Base-by-base conservation (phyloP, 2,329 filamentous ascomycete genomes). In the Paraphaeosphaeria sporulosa region DNA sequence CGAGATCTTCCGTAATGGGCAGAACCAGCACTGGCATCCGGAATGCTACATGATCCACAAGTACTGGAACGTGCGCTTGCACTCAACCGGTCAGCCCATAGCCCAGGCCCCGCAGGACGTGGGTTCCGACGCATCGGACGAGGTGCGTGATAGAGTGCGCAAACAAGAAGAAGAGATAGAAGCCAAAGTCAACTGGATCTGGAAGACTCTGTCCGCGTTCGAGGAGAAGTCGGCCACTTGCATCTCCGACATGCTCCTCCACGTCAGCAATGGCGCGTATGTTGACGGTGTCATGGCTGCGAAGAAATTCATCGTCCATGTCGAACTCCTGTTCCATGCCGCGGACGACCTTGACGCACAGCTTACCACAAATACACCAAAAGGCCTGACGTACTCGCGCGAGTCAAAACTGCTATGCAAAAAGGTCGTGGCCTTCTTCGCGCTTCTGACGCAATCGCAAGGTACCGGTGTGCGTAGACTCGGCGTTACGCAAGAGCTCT, bases 1-100 rank as follows among this genome's bases (percentile, higher is more conserved):
- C 62, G 95, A 99, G 79, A 98, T 99, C 63, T 99, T 94, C 80
- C 90, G 95, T 69, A 98, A 98, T 78, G 94, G 94, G 1, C 92
- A 97, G 76, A 97, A 98, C 75, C 95, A 99, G 74, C 95, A 99
- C 77, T 99, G 95, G 95, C 95, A 99, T 76, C 95, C 95, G 1
- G 95, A 99, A 79, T 99, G 95, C 79, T 99, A 99, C 80, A 99
- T 99, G 95, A 99, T 99, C 64, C 95, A 99, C 82, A 99, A 99
- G 74, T 99, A 98, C 79, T 99, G 95, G 95, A 99, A 98, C 75
- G 95, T 99, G 61, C 89, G 95, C 54, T 83, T 99, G 40, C 80
- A 82, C 62, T 77, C 79, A 5, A 78, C 78, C 15, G 78, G 78
- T 10, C 75, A 79, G 43, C 76, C 78, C 25, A 69, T 76, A 44